Percentiles rank a stretch among this genome's conserved stretches.
Evolutionary conservation across 208 protist genomes (phyloP).

Genomic region (Wallacemonas rigidus): DNA sequence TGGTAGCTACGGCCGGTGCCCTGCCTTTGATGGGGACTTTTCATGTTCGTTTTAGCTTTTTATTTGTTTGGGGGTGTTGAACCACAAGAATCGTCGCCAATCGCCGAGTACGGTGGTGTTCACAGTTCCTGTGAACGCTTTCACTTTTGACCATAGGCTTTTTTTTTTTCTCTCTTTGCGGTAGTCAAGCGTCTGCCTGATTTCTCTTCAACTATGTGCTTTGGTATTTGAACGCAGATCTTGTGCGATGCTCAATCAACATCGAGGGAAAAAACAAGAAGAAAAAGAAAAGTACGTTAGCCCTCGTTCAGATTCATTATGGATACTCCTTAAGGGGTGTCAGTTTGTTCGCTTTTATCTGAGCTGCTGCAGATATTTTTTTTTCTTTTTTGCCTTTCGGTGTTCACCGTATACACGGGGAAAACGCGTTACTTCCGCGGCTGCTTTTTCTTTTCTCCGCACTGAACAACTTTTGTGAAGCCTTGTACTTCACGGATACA

Average conservation of each 20-base stretch:
- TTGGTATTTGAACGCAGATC: background rate
- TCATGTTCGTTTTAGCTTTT: background rate
- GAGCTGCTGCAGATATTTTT: background rate
- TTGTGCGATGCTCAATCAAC: background rate
- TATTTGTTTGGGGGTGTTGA: background rate
- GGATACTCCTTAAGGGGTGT: background rate
- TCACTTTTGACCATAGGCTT: background rate
- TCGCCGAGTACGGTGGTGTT: background rate
- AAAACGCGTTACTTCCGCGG: background rate
- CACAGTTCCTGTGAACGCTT: background rate
- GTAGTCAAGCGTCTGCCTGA: background rate
- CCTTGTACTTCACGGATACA: background rate
- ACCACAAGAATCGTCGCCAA: background rate
- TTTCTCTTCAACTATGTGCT: background rate
- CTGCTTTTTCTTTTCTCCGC: slow-evolving; percentile 10
- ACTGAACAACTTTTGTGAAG: background rate
- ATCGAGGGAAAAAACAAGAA: background rate
- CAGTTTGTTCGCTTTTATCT: background rate
- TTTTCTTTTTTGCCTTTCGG: slow-evolving; percentile 18
- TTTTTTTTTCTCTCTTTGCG: background rate
- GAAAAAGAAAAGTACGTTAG: background rate
- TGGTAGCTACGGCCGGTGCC: background rate
- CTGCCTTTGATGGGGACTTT: background rate
- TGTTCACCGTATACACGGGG: background rate
- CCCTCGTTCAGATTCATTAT: background rate